A percentile compares a stretch with the other conserved stretches of the same genome.
Conservation (phyloP, 1,284 basidiomycete genomes). For the Heliocybe sulcata region DNA sequence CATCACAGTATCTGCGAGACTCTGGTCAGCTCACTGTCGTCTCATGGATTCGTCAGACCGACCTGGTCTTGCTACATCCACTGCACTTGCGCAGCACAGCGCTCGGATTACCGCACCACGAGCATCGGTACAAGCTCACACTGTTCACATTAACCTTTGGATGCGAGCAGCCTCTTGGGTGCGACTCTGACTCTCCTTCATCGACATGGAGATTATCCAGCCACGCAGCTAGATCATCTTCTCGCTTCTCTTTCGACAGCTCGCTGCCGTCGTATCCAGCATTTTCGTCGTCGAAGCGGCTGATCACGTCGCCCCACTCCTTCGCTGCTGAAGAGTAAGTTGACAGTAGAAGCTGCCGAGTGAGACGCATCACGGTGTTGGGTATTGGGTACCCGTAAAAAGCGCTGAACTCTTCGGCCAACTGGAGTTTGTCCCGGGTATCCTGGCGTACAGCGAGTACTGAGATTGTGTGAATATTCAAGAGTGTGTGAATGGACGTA, state of each 20-base stretch:
- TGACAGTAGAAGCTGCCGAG: slow-evolving; percentile 36
- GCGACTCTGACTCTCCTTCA: slow-evolving; percentile 20
- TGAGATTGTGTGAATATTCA: not conserved
- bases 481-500: slow-evolving; percentile 17
- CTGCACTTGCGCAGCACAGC: slow-evolving; percentile 45
- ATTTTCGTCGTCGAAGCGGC: not conserved
- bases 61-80: slow-evolving; percentile 24
- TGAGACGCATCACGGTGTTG: slow-evolving; percentile 41
- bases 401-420: slow-evolving; percentile 39
- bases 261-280: not conserved
- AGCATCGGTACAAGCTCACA: slow-evolving; percentile 44
- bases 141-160: slow-evolving; percentile 34
- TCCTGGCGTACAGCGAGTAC: slow-evolving; percentile 27
- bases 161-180: slow-evolving; percentile 21
- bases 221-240: slow-evolving; percentile 54
- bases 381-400: slow-evolving; percentile 35
- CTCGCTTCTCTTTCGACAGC: slow-evolving; percentile 9
- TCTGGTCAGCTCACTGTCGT: not conserved
- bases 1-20: slow-evolving; percentile 39
- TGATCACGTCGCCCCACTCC: slow-evolving; percentile 29
- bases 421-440: slow-evolving; percentile 33
- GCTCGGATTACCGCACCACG: slow-evolving; percentile 52
- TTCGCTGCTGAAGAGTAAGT: slow-evolving; percentile 32
- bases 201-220: slow-evolving; percentile 38
- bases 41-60: slow-evolving; percentile 18